Conservation (phyloP, 208 protist genomes). For the Jaenimonas drosophilae region DNA sequence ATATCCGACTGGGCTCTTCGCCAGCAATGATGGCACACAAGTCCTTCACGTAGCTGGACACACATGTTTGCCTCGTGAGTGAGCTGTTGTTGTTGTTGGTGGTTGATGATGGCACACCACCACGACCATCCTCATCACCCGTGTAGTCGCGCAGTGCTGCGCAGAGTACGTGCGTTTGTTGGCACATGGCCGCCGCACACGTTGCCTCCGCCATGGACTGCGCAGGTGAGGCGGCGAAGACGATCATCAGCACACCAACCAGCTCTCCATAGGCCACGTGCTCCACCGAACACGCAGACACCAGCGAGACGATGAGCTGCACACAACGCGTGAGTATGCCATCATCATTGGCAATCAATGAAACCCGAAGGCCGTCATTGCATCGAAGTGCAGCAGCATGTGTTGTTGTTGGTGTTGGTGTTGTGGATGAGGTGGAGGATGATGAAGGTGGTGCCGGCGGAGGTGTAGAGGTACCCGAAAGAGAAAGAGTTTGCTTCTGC, state of each 20-base stretch:
- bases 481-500: no score
- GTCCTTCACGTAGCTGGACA: no score
- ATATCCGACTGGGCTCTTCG: no score
- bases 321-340: slow-evolving; percentile 45
- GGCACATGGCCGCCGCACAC: slow-evolving; percentile 49
- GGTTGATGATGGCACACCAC: neutral
- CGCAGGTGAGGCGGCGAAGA: slow-evolving; percentile 29
- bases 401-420: no score
- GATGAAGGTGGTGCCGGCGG: no score
- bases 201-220: slow-evolving; percentile 55
- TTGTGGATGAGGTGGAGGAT: no score
- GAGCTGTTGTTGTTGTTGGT: slow-evolving; percentile 3
- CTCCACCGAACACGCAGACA: slow-evolving; percentile 36
- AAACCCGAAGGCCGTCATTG: no score
- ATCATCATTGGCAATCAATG: slow-evolving; percentile 40
- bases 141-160: slow-evolving; percentile 9
- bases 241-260: slow-evolving; percentile 38
- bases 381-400: no score
- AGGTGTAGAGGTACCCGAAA: no score
- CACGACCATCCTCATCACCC: neutral
- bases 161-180: slow-evolving; percentile 30
- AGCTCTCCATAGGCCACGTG: slow-evolving; percentile 27
- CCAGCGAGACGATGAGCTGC: slow-evolving; percentile 35
- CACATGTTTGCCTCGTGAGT: no score
- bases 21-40: no score